phyloP scores from a whole-genome alignment of 169 alveolate species.

The Eimeria zaria region DNA sequence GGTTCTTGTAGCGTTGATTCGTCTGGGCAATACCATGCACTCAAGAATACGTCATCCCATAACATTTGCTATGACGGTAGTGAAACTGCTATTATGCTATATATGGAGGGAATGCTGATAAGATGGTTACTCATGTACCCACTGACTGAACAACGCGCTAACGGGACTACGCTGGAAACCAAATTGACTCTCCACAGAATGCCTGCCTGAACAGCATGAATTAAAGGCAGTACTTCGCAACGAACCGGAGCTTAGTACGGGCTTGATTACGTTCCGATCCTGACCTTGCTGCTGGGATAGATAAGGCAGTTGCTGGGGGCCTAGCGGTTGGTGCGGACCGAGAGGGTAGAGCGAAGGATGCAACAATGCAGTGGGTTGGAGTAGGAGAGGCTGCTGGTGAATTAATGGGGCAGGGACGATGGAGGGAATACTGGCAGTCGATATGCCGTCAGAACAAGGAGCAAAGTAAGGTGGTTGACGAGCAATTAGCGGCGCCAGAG shows the following conservation, averaged over 20 bases:
- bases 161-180: background rate
- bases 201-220: background rate
- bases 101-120: background rate
- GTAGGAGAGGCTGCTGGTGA: slow-evolving; percentile 55
- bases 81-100: background rate
- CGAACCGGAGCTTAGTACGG: slow-evolving; percentile 18
- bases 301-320: slow-evolving; percentile 22
- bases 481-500: slow-evolving; percentile 39
- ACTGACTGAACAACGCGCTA: background rate
- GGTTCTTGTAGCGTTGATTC: slow-evolving; percentile 5
- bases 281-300: slow-evolving; percentile 9
- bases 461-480: background rate
- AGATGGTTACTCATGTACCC: background rate
- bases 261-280: background rate
- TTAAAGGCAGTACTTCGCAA: background rate
- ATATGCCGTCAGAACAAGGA: background rate
- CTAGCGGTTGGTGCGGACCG: no score
- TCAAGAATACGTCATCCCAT: background rate
- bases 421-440: slow-evolving; percentile 24
- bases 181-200: background rate
- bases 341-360: slow-evolving; percentile 10
- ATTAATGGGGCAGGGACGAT: slow-evolving; percentile 49
- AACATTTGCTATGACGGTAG: background rate
- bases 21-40: background rate
- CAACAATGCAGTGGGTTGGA: slow-evolving; percentile 57